These are phyloP conservation scores for Gelatoporia subvermispora DNA, from an alignment of 768 basidiomycete species.

Conservation along the genomic window DNA sequence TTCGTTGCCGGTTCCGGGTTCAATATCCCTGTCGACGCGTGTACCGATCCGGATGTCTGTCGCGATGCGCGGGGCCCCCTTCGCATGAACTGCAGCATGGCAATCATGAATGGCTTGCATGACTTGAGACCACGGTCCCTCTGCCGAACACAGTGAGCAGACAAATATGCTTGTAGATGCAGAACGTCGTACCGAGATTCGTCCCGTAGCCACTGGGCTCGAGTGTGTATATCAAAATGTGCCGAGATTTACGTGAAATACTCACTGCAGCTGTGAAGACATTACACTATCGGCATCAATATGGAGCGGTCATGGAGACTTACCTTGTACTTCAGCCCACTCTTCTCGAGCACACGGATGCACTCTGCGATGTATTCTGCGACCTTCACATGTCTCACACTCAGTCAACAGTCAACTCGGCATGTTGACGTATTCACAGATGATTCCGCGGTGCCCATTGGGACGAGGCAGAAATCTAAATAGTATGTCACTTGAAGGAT, in stretches of 20 bases:
- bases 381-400: slow-evolving; percentile 39
- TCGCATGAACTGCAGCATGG: slow-evolving; percentile 79
- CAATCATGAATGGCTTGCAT: slow-evolving; percentile 86
- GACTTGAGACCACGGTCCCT: slow-evolving; percentile 86
- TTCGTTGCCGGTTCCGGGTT: slow-evolving; percentile 67
- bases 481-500: too few species aligned
- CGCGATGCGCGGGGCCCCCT: slow-evolving; percentile 70
- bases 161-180: neutral
- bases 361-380: slow-evolving; percentile 80
- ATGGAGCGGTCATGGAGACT: slow-evolving; percentile 11
- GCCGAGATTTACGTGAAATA: slow-evolving; percentile 1
- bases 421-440: slow-evolving; percentile 45
- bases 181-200: slow-evolving; percentile 55
- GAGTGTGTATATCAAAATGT: neutral
- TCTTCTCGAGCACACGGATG: slow-evolving; percentile 75
- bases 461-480: slow-evolving; percentile 84
- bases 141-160: slow-evolving; percentile 21
- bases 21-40: slow-evolving; percentile 62
- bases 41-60: slow-evolving; percentile 97
- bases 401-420: slow-evolving; percentile 11
- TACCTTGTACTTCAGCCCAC: slow-evolving; percentile 80
- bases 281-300: neutral
- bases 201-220: slow-evolving; percentile 80
- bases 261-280: slow-evolving; percentile 61
- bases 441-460: slow-evolving; percentile 71